Conservation (phyloP, 805 yeast genomes). For the Suhomyces sp. region DNA sequence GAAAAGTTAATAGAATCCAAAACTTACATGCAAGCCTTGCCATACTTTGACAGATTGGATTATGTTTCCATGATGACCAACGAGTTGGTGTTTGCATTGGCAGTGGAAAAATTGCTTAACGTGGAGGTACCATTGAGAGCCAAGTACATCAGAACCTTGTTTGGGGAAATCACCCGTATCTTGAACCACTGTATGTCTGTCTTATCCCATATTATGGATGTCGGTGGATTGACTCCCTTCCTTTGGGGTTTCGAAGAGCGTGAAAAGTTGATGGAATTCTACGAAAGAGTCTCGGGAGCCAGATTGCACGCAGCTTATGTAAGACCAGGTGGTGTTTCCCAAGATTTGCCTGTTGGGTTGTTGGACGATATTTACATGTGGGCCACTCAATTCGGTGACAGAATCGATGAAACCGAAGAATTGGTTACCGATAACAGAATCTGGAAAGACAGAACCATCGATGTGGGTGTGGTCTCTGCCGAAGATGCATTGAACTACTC, state of each 20-base stretch:
- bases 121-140: conserved; percentile 84
- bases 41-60: conserved; percentile 84
- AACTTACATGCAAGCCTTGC: conserved; percentile 84
- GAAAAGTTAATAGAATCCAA: conserved; percentile 84
- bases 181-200: conserved; percentile 85
- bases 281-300: conserved; percentile 88
- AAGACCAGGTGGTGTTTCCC: conserved; percentile 91
- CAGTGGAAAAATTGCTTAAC: conserved; percentile 80
- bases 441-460: conserved; percentile 85
- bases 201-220: conserved; percentile 88
- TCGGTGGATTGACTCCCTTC: conserved; percentile 90
- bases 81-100: conserved; percentile 79
- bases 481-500: conserved; percentile 84
- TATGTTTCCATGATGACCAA: conserved; percentile 88
- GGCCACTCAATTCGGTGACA: conserved; percentile 94
- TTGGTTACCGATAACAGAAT: conserved; percentile 86
- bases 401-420: conserved; percentile 88
- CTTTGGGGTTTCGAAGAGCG: conserved; percentile 94
- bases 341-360: conserved; percentile 81
- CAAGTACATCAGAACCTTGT: conserved; percentile 78
- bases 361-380: conserved; percentile 91
- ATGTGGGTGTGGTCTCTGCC: conserved; percentile 76
- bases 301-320: conserved; percentile 85
- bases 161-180: conserved; percentile 82
- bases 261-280: conserved; percentile 89